Evolutionary conservation across 345 rosid genomes (phyloP), one percentile per base, ranked within the genome.

Genomic region (Cardamine resedifolia): DNA sequence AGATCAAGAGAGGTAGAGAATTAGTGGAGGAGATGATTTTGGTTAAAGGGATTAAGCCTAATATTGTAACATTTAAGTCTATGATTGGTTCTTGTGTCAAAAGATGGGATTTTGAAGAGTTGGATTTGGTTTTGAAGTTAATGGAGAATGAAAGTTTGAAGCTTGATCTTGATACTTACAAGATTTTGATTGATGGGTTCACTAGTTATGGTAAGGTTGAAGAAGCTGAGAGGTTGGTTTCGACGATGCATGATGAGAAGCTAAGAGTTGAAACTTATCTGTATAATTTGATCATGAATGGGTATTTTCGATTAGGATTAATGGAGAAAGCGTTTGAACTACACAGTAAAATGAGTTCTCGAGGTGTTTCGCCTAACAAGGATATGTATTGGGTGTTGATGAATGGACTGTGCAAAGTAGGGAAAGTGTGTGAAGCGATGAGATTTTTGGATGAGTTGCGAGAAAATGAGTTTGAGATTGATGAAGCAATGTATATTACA

Each of bases 81-180:
- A 66, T 84, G 80, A 64, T 83, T 4, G 81, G 78, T 70, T 75
- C 77, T 68, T 88, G 89, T 78, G 76, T 75, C 8, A 86, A 77
- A 70, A 84, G 86, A 79, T 82, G 88, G 90, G 49, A 76, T 33
- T 86, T 88, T 51, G 67, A 27, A 31, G 88, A 86, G 74, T 66
- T 86, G 57, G 81, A 79, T 56, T 78, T 64, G 69, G 60, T 85
- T 26, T 75, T 83, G 19, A 58, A 30, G 48, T 62, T 82, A 72
- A 88, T 82, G 86, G 81, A 79, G 64, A 81, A 75, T 68, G 82
- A 78, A 58, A 80, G 56, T 27, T 77, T 73, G 50, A 49, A 1
- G 16, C 80, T 78, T 55, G 75, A 83, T 73, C 58, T 60, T 0
- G 77, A 73, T 16, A 73, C 74, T 5, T 83, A 75, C 68, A 83